Conservation (phyloP, 805 yeast species). For the Saturnispora quitensis region DNA sequence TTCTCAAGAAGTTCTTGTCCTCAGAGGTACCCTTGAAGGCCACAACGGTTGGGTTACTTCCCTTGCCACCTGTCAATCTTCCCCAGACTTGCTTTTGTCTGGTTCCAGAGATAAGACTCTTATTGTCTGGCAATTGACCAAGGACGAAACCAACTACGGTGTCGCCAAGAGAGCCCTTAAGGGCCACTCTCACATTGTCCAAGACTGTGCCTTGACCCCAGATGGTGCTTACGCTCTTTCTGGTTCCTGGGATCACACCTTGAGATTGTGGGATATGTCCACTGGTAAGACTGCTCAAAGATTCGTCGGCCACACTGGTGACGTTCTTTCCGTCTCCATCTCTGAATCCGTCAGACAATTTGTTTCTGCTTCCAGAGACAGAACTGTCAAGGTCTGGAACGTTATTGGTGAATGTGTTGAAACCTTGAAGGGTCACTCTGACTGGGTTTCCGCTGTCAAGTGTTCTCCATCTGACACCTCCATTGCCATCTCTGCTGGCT, state of each 20-base stretch:
- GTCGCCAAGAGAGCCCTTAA: conserved; percentile 93
- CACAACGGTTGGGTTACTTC: conserved; percentile 97
- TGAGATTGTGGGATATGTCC: conserved; percentile 96
- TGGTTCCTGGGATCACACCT: conserved; percentile 99
- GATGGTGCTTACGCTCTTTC: conserved; percentile 98
- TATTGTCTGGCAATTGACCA: conserved; percentile 94
- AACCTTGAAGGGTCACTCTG: conserved; percentile 91
- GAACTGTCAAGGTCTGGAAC: conserved; percentile 99
- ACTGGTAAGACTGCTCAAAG: conserved; percentile 90
- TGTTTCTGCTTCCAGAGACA: conserved; percentile 98
- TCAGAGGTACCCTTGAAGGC: conserved; percentile 98
- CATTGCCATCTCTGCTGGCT: conserved; percentile 91
- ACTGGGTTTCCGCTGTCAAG: conserved; percentile 98
- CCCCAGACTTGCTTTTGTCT: conserved; percentile 96
- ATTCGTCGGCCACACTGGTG: conserved; percentile 97
- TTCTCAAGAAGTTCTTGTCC: conserved; percentile 88
- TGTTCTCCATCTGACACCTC: conserved; percentile 78
- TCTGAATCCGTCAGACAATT: conserved; percentile 95
- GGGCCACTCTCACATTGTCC: conserved; percentile 99
- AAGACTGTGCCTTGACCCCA: conserved; percentile 94
- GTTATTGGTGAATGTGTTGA: conserved; percentile 94
- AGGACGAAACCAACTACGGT: conserved; percentile 97
- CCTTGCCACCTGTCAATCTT: conserved; percentile 94
- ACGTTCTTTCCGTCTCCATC: conserved; percentile 94
- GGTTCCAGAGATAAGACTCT: conserved; percentile 98